Percentiles rank a stretch among this genome's conserved stretches.
phyloP scores from a whole-genome alignment of 2,329 filamentous ascomycete species.

The Epichloe coenophiala region DNA sequence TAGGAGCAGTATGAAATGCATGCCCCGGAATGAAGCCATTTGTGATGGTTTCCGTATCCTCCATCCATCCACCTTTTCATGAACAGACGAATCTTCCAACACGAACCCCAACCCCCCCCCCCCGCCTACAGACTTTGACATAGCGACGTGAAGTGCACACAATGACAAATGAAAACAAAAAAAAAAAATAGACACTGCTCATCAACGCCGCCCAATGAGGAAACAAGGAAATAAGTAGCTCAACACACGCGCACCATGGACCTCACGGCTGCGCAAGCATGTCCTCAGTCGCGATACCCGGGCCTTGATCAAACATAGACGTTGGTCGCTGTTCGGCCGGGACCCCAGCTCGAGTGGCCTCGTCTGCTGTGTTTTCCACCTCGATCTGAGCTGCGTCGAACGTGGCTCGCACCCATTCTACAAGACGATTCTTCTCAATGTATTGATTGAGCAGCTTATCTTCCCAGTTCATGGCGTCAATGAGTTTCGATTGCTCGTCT shows the following conservation, averaged over 20 bases:
- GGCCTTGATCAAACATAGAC: background rate
- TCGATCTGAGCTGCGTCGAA: conserved; percentile 24
- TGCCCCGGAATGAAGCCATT: too few species aligned
- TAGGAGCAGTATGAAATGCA: too few species aligned
- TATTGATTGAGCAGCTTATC: conserved; percentile 51
- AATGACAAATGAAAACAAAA: background rate
- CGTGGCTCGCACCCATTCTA: conserved; percentile 45
- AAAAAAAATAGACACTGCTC: background rate
- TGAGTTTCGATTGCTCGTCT: conserved; percentile 51
- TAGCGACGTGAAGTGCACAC: background rate
- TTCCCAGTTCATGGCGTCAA: conserved; percentile 60
- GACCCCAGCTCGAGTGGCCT: conserved; percentile 12
- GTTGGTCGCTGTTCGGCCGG: background rate
- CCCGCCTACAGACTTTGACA: background rate
- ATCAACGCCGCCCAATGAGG: background rate
- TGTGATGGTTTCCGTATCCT: background rate
- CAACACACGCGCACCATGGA: background rate
- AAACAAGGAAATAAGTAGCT: background rate
- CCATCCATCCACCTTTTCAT: background rate
- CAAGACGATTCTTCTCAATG: conserved; percentile 54
- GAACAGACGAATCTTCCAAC: background rate
- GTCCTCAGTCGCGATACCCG: background rate
- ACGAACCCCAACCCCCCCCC: too few species aligned
- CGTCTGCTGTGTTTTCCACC: conserved; percentile 20
- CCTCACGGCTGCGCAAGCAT: background rate